phyloP scores from a whole-genome alignment of 2,329 filamentous ascomycete genomes.

The Alternaria brassicicola region DNA sequence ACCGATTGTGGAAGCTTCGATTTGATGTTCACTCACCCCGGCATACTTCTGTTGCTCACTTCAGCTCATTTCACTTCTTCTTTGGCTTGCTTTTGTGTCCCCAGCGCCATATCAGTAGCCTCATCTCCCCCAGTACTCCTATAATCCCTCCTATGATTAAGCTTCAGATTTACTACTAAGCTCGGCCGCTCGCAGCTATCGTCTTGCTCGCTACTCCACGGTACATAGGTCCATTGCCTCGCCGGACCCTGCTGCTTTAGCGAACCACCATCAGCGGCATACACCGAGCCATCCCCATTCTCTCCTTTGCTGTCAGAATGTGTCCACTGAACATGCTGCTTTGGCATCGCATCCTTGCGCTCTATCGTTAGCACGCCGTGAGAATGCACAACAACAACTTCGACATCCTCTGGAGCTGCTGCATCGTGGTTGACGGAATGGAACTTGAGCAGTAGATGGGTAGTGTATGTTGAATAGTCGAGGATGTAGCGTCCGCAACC shows the following conservation, averaged over 20 bases:
- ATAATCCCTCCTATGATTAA: background rate
- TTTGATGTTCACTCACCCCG: background rate
- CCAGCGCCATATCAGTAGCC: background rate
- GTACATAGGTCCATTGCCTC: conserved; percentile 34
- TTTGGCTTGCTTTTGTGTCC: background rate
- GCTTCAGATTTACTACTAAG: conserved; percentile 17
- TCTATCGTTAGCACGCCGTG: conserved; percentile 25
- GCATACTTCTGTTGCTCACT: background rate
- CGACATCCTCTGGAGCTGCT: background rate
- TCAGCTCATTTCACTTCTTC: background rate
- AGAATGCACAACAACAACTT: conserved; percentile 27
- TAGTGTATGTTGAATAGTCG: conserved; percentile 9
- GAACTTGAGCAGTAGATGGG: conserved; percentile 28
- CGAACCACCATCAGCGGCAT: background rate
- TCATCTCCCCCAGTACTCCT: background rate
- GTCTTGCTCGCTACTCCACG: conserved; percentile 40
- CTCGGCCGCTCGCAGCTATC: conserved; percentile 21
- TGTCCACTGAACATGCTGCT: conserved; percentile 13
- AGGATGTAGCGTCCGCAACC: conserved; percentile 25
- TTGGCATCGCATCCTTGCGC: background rate
- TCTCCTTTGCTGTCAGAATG: conserved; percentile 12
- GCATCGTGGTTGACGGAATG: conserved; percentile 2
- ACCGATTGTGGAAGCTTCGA: background rate
- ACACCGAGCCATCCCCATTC: conserved; percentile 1
- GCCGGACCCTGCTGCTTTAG: conserved; percentile 15